phyloP scores from a whole-genome alignment of 176 grass and related monocot genomes.

The Triticum turgidum region DNA sequence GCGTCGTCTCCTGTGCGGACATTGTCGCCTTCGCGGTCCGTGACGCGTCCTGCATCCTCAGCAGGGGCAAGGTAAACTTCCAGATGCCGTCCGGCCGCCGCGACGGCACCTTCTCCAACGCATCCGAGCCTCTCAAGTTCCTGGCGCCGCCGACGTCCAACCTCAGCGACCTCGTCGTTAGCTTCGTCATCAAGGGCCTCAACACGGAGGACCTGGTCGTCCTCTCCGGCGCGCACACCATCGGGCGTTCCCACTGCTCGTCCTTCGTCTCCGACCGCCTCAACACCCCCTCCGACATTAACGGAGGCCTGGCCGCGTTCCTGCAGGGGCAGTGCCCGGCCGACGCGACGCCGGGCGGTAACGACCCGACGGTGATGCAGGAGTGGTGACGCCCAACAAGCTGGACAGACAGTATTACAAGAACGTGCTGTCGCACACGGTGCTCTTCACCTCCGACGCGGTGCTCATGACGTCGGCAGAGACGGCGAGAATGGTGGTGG shows the following conservation, averaged over 20 bases:
- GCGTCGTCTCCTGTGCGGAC: not conserved
- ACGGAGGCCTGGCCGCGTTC: not conserved
- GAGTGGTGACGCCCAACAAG: conserved; percentile 1
- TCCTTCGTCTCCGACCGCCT: conserved; percentile 30
- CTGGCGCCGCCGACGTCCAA: not conserved
- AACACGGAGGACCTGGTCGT: not conserved
- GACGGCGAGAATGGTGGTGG: not conserved
- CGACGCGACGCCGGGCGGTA: not conserved
- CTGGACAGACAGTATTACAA: conserved; percentile 1
- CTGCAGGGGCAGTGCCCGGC: not conserved
- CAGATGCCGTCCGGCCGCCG: conserved; percentile 1
- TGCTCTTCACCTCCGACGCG: conserved; percentile 14
- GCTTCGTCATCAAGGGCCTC: conserved; percentile 23
- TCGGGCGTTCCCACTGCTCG: conserved; percentile 23
- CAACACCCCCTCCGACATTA: not conserved
- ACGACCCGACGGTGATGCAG: conserved; percentile 1
- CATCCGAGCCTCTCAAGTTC: not conserved
- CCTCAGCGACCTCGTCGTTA: not conserved
- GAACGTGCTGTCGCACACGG: not conserved
- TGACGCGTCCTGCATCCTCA: not conserved
- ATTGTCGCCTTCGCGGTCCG: not conserved
- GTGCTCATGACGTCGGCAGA: not conserved
- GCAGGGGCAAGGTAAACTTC: not conserved
- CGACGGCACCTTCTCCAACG: not conserved
- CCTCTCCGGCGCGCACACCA: not conserved